Conservation (phyloP, 75 land plant genomes). For the Gnetum montanum region DNA sequence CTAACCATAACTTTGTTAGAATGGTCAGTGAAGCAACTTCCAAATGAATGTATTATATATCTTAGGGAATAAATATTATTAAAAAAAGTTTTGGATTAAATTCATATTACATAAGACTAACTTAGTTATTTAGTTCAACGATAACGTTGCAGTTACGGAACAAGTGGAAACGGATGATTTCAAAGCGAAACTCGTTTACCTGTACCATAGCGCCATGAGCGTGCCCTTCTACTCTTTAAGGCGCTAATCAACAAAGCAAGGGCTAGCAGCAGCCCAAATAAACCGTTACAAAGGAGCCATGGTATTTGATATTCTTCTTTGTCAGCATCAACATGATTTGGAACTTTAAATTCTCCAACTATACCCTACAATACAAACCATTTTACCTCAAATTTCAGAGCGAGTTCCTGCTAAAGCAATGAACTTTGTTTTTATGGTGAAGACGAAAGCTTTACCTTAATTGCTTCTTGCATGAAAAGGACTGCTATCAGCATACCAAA, state of each 20-base stretch:
- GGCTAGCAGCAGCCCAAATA: constrained; percentile 57
- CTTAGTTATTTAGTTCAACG: no score
- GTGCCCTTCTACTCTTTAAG: constrained; percentile 55
- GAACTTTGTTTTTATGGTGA: neutral
- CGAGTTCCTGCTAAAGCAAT: neutral
- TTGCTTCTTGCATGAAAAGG: constrained; percentile 79
- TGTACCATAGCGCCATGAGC: constrained; percentile 74
- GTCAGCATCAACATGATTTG: constrained; percentile 28
- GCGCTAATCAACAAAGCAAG: constrained; percentile 62
- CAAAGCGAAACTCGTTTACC: no score
- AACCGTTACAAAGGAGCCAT: constrained; percentile 76
- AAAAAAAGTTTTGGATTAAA: no score
- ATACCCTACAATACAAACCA: constrained; percentile 35
- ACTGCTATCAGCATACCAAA: constrained; percentile 87
- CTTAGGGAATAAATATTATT: no score
- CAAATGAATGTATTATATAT: no score
- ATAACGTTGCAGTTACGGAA: no score
- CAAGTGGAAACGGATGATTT: no score
- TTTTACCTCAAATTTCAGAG: neutral
- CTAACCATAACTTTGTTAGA: no score
- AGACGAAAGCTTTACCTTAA: constrained; percentile 39
- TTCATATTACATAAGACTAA: no score
- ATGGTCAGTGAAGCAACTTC: no score
- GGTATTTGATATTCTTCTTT: constrained; percentile 32
- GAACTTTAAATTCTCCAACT: constrained; percentile 47